A percentile compares a stretch with the other conserved stretches of the same genome.
phyloP scores from a whole-genome alignment of 2,329 filamentous ascomycete genomes.

The Paraphaeosphaeria minitans region DNA sequence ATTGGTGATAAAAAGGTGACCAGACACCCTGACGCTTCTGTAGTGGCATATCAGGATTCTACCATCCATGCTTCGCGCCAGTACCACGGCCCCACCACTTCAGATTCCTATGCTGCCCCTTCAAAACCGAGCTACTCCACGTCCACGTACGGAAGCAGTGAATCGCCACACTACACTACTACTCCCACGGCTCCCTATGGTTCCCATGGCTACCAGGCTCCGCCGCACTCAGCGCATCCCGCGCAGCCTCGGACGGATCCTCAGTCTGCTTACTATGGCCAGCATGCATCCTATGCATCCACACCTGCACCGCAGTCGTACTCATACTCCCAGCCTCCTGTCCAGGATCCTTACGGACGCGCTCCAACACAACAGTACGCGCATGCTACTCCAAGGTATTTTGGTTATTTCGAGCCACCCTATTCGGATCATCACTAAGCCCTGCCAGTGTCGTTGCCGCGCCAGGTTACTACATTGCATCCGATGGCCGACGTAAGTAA shows the following conservation, averaged over 20 bases:
- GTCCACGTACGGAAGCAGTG: slow-evolving; percentile 29
- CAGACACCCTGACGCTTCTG: slow-evolving; percentile 52
- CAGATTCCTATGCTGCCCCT: slow-evolving; percentile 33
- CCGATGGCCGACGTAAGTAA: slow-evolving; percentile 46
- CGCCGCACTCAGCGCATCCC: slow-evolving; percentile 32
- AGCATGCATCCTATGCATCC: slow-evolving; percentile 30
- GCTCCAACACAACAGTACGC: slow-evolving; percentile 23
- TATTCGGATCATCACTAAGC: slow-evolving; percentile 50
- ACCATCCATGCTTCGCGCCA: slow-evolving; percentile 51
- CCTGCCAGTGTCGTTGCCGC: slow-evolving; percentile 38
- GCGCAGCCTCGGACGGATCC: slow-evolving; percentile 37
- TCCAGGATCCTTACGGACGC: slow-evolving; percentile 36
- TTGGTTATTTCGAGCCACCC: slow-evolving; percentile 45
- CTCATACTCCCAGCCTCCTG: slow-evolving; percentile 36
- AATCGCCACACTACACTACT: slow-evolving; percentile 40
- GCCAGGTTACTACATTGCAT: slow-evolving; percentile 46
- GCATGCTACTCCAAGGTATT: slow-evolving; percentile 47
- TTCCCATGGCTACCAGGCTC: slow-evolving; percentile 34
- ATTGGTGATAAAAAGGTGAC: slow-evolving; percentile 48
- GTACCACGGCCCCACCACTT: slow-evolving; percentile 42
- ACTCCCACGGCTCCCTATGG: slow-evolving; percentile 35
- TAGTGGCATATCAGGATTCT: slow-evolving; percentile 52
- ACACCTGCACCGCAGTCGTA: slow-evolving; percentile 27
- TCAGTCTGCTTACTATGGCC: slow-evolving; percentile 22
- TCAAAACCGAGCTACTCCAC: slow-evolving; percentile 26